Base-by-base conservation (phyloP, 495 filamentous ascomycete genomes). In the Penicillium lividum region DNA sequence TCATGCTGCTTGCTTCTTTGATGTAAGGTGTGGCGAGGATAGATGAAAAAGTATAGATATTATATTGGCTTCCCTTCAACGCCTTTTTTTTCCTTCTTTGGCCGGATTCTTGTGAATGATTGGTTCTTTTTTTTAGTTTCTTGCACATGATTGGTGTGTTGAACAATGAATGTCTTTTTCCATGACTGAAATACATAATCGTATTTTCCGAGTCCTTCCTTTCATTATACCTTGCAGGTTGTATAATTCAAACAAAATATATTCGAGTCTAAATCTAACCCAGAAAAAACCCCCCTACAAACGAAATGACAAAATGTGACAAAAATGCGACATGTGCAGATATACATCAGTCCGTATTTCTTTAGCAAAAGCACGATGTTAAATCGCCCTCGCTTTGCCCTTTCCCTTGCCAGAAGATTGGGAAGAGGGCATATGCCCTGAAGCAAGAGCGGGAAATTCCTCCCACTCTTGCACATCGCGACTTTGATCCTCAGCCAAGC, bases 401-500 rank as follows among this genome's bases (percentile, higher is more conserved):
- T 73, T 77, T 46, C 57, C 64, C 42, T 56, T 73, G 42, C 56
- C 78, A 62, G 62, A 74, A 42, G 59, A 78, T 76, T 77, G 58
- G 66, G 79, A 71, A 64, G 61, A 70, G 34, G 60, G 78, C 72
- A 77, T 47, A 62, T 78, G 68, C 68, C 73, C 56, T 62, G 70
- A 25, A 60, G 76, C 72, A 18, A 87, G 73, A 30, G 75, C 63
- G 8, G 88, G 86, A 54, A 87, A 90, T 55, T 84, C 84, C 30
- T 86, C 83, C 30, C 73, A 75, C 45, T 66, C 63, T 16, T 68
- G 54, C 4, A 38, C 29, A 22, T 66, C 68, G 56, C 72, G 72
- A 73, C 85, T 83, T 72, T 84, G 75, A 54, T 92, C 86, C 73
- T 96, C 92, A 11, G 86, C 89, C 46, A 97, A 72, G 68, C 94